Percentiles rank a stretch among this genome's conserved stretches.
Evolutionary conservation across 441 rosid species (phyloP).

Genomic region (Jatropha multifida): DNA sequence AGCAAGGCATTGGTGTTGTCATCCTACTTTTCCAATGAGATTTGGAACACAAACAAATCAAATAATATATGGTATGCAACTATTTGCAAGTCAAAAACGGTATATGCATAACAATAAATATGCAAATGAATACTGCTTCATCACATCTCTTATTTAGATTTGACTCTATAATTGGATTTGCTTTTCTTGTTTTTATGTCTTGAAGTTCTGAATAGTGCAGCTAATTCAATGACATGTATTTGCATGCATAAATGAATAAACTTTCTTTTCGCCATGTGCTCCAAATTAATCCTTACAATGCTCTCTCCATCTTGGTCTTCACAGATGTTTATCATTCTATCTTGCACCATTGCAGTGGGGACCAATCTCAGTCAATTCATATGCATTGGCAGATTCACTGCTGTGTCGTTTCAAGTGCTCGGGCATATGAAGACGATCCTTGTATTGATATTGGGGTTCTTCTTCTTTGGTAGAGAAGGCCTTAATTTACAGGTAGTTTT

Average conservation of each 20-base stretch:
- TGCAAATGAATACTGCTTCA: not conserved
- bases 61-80: not conserved
- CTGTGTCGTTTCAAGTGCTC: conserved; percentile 88
- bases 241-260: not conserved
- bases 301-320: conserved; percentile 20
- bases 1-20: not conserved
- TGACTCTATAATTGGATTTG: not conserved
- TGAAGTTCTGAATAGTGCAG: not conserved
- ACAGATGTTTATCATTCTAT: conserved; percentile 74
- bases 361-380: conserved; percentile 96
- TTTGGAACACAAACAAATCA: not conserved
- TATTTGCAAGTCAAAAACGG: not conserved
- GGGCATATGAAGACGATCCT: conserved; percentile 96
- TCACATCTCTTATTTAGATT: not conserved
- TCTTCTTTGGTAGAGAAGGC: conserved; percentile 84
- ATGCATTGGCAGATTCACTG: conserved; percentile 89
- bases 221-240: not conserved
- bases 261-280: not conserved
- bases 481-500: conserved; percentile 70
- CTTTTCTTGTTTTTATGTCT: not conserved
- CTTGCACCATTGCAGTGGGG: conserved; percentile 82
- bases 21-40: not conserved
- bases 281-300: conserved; percentile 27
- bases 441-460: conserved; percentile 74
- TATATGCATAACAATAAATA: not conserved